Base-by-base conservation (phyloP, 2,329 filamentous ascomycete genomes). In the Fusarium devonianum region DNA sequence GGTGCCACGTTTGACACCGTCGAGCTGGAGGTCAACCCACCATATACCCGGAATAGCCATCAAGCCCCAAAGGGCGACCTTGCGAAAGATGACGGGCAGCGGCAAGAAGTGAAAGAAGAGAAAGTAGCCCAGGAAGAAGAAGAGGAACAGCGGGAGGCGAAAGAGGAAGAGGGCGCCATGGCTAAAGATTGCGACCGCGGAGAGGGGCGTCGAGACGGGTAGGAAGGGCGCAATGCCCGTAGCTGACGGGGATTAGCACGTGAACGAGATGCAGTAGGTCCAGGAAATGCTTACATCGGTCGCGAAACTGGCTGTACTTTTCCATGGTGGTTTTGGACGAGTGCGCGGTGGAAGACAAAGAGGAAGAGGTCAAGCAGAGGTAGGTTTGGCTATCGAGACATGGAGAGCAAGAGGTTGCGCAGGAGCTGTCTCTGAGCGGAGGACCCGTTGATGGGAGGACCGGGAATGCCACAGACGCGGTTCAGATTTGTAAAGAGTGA, bases 1-100 rank as follows among this genome's bases (percentile, higher is more conserved):
- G 18, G 88, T 92, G 75, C 94, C 94, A 75, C 92, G 90, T 74
- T 90, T 92, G 43, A 99, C 94, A 49, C 93, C 93, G 70, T 99
- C 94, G 60, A 99, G 90, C 72, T 97, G 93, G n/a, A 99, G 78
- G 73, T 99, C 94, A 47, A 97, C 87, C 93, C 93, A 97, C 92
- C 92, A 97, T 49, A 99, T 90, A 19, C 94, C 93, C 0, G 92
- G 91, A 50, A 96, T 88, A 26, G 86, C 88, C 62, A 99, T 83
- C 59, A 97, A 83, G 53, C 85, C 82, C 93, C 94, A 97, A 42
- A 97, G 76, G 37, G 91, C 84, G 10, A 89, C 84, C 74, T 97
- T 97, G 67, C 91, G 91, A 32, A 86, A 67, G 49, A 79, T 70
- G 22, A 76, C 72, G 11, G 81, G 81, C 14, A 84, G 69, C 0